Evolutionary conservation across 2,329 filamentous ascomycete genomes (phyloP).

Genomic region (Trichoderma sp.): DNA sequence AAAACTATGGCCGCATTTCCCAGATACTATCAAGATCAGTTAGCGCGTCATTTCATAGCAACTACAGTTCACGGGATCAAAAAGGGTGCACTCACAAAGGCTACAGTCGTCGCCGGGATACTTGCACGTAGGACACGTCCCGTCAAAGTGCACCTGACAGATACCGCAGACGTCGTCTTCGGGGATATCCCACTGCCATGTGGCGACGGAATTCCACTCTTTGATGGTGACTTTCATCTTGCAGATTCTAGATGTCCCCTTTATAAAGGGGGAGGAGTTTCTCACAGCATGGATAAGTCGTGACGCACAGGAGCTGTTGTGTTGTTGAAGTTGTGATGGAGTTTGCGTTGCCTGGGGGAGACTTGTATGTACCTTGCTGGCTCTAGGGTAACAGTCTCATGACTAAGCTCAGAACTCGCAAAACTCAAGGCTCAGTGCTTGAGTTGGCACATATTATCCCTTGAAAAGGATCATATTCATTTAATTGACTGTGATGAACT

Average conservation of each 20-base stretch:
- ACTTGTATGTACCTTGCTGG: neutral
- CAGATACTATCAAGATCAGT: slow-evolving; percentile 65
- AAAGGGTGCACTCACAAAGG: slow-evolving; percentile 60
- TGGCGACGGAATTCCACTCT: slow-evolving; percentile 90
- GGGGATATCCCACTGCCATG: slow-evolving; percentile 96
- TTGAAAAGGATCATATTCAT: neutral
- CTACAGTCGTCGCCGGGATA: slow-evolving; percentile 96
- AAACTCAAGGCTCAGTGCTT: neutral
- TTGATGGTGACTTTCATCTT: slow-evolving; percentile 93
- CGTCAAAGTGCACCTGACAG: slow-evolving; percentile 96
- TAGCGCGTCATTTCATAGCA: neutral
- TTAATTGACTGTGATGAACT: neutral
- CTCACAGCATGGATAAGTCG: neutral
- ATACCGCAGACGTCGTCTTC: slow-evolving; percentile 98
- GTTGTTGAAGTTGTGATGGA: neutral
- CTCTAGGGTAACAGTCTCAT: slow-evolving; percentile 10
- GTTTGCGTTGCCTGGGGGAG: neutral
- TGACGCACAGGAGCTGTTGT: neutral
- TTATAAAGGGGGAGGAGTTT: neutral
- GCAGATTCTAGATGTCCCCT: neutral
- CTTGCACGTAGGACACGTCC: slow-evolving; percentile 96
- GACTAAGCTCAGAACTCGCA: neutral
- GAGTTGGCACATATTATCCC: neutral
- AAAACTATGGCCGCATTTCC: slow-evolving; percentile 96
- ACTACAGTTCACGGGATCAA: too few species aligned